Evolutionary conservation across 176 grass and related monocot species (phyloP).

Genomic region (Dendrocalamus sinicus): DNA sequence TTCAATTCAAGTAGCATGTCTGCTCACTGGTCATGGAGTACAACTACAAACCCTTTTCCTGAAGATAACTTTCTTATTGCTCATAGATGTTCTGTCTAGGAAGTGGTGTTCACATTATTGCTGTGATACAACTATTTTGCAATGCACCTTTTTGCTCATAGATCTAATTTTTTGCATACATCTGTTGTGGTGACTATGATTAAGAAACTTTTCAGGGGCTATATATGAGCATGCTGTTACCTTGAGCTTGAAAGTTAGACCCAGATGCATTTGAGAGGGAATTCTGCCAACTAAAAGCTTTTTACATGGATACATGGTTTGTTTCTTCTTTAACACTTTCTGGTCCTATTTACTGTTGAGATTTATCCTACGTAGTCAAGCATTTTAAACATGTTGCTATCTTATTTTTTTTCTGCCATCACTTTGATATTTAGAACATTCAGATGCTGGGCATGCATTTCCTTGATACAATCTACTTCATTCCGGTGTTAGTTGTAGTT

Average conservation of each 20-base stretch:
- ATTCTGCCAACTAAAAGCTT: conserved; percentile 63
- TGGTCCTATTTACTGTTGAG: not conserved
- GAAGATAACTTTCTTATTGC: no score
- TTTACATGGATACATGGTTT: conserved; percentile 81
- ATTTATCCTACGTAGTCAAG: not conserved
- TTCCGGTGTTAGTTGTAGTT: not conserved
- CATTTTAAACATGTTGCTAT: not conserved
- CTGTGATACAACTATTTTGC: no score
- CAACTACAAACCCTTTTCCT: no score
- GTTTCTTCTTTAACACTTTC: conserved; percentile 1
- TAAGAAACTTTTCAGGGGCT: conserved; percentile 53
- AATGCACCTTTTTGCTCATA: no score
- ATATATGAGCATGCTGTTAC: conserved; percentile 78
- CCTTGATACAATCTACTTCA: not conserved
- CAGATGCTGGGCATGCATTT: not conserved
- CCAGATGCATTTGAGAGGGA: conserved; percentile 72
- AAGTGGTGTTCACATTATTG: no score
- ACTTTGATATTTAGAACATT: not conserved
- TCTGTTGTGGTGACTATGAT: not conserved
- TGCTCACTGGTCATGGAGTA: no score
- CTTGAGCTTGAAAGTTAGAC: conserved; percentile 64
- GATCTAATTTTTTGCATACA: not conserved
- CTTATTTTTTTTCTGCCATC: not conserved
- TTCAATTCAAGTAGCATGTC: no score
- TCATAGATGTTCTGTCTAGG: no score